These are phyloP conservation scores for Xylaria longipes DNA, from an alignment of 495 filamentous ascomycete genomes.

Conservation along the genomic window DNA sequence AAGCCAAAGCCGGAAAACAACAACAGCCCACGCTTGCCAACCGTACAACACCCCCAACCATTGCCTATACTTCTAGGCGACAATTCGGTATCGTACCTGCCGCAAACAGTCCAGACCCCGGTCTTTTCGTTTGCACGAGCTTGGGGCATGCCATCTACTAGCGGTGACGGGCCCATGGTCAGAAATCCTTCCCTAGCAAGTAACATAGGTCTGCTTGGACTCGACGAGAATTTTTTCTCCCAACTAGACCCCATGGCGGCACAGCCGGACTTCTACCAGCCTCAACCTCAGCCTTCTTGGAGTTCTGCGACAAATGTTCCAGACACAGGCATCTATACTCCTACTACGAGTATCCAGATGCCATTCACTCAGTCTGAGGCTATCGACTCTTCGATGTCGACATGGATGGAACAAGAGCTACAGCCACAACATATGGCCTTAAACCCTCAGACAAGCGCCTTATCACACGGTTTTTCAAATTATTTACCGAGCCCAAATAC, in stretches of 20 bases:
- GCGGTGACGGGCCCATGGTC: conserved; percentile 44
- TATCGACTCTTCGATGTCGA: conserved; percentile 44
- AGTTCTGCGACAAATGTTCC: conserved; percentile 42
- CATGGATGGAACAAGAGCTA: conserved; percentile 30
- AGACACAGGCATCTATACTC: conserved; percentile 31
- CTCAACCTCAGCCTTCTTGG: background rate
- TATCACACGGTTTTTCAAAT: conserved; percentile 38
- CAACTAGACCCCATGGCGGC: conserved; percentile 37
- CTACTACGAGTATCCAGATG: conserved; percentile 30
- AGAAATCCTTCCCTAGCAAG: conserved; percentile 45
- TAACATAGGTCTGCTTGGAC: conserved; percentile 41
- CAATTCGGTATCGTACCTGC: conserved; percentile 34
- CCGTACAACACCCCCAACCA: conserved; percentile 19
- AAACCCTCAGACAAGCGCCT: conserved; percentile 43
- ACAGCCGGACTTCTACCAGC: background rate
- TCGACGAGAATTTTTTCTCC: conserved; percentile 35
- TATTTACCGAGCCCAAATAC: conserved; percentile 49
- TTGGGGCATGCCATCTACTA: conserved; percentile 45
- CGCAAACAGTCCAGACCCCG: conserved; percentile 28
- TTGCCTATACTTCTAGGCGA: conserved; percentile 37
- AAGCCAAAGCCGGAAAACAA: conserved; percentile 50
- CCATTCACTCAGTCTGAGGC: conserved; percentile 43
- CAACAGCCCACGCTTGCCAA: conserved; percentile 32
- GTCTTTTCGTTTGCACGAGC: conserved; percentile 34
- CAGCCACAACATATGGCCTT: conserved; percentile 34